Evolutionary conservation across 2,329 filamentous ascomycete species (phyloP).

Genomic region (Zelopaecilomyces penicillatus): DNA sequence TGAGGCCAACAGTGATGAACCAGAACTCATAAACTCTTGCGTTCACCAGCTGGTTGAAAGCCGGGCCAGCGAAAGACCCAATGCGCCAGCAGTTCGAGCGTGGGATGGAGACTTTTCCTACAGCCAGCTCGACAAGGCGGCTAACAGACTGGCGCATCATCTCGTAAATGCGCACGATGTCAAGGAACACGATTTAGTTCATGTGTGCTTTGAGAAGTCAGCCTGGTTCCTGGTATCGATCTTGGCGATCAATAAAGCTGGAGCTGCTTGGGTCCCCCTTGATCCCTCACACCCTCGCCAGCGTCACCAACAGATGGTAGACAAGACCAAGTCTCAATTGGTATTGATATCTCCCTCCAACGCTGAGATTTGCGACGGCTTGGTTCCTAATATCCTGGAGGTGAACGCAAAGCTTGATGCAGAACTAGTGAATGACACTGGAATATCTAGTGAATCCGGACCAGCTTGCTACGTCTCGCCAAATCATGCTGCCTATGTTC

Average conservation of each 20-base stretch:
- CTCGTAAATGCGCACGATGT: slow-evolving; percentile 4
- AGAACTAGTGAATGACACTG: not conserved
- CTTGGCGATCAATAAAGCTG: slow-evolving; percentile 13
- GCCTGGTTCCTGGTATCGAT: slow-evolving; percentile 14
- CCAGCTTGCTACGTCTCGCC: slow-evolving; percentile 4
- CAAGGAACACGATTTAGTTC: slow-evolving; percentile 10
- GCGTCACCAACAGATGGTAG: slow-evolving; percentile 8
- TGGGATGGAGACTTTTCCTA: slow-evolving; percentile 11
- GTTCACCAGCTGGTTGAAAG: slow-evolving; percentile 8
- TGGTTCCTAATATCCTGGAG: slow-evolving; percentile 8
- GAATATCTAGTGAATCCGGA: not conserved
- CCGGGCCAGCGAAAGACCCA: slow-evolving; percentile 1
- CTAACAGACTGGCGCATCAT: slow-evolving; percentile 7
- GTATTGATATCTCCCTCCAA: slow-evolving; percentile 8
- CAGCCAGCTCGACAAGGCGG: slow-evolving; percentile 1
- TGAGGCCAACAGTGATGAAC: slow-evolving; percentile 2
- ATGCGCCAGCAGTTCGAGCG: slow-evolving; percentile 4
- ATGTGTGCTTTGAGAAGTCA: slow-evolving; percentile 23
- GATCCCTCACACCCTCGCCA: slow-evolving; percentile 11
- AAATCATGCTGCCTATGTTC: slow-evolving; percentile 10
- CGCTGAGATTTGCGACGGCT: slow-evolving; percentile 12
- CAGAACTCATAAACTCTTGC: slow-evolving; percentile 5
- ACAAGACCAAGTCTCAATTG: slow-evolving; percentile 7
- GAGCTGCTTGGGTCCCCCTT: slow-evolving; percentile 12
- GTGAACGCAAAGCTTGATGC: slow-evolving; percentile 1